A percentile compares a stretch with the other conserved stretches of the same genome.
phyloP scores from a whole-genome alignment of 2,329 filamentous ascomycete genomes.

The Phyllosticta citrichinensis region DNA sequence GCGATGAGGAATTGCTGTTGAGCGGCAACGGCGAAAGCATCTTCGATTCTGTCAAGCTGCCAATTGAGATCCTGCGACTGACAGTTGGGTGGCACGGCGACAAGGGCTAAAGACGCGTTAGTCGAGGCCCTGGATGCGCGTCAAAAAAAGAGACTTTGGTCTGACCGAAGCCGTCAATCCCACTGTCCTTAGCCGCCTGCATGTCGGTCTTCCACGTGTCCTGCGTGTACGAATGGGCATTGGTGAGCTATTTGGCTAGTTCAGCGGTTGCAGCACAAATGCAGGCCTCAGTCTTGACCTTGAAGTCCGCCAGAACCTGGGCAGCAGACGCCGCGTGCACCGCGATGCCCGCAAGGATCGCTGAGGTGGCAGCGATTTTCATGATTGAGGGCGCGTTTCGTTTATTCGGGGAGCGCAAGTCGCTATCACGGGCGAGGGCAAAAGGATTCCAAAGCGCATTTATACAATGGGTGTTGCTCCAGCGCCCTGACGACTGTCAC shows the following conservation, averaged over 20 bases:
- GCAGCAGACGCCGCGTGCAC: neutral
- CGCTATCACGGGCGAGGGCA: neutral
- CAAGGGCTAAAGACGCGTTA: conserved; percentile 18
- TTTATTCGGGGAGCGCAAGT: neutral
- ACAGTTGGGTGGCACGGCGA: conserved; percentile 29
- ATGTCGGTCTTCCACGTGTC: conserved; percentile 10
- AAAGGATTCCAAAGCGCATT: neutral
- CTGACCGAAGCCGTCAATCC: conserved; percentile 11
- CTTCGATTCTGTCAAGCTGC: conserved; percentile 25
- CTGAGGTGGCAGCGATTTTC: neutral
- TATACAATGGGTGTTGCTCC: neutral
- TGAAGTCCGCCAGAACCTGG: conserved; percentile 4
- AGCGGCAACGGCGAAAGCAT: conserved; percentile 26
- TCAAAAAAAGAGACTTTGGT: neutral
- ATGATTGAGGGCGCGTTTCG: neutral
- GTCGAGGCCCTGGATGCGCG: neutral
- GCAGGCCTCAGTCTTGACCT: neutral
- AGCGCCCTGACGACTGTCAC: neutral
- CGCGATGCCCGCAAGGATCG: neutral
- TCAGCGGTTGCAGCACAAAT: neutral
- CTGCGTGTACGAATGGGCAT: conserved; percentile 7
- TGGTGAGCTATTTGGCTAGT: neutral
- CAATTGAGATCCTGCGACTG: conserved; percentile 17
- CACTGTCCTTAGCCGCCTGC: conserved; percentile 4
- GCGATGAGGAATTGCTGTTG: conserved; percentile 26